These are phyloP conservation scores for Thermomucor indicae-seudaticae DNA, from an alignment of 371 early-diverging fungal genomes.

Conservation along the genomic window DNA sequence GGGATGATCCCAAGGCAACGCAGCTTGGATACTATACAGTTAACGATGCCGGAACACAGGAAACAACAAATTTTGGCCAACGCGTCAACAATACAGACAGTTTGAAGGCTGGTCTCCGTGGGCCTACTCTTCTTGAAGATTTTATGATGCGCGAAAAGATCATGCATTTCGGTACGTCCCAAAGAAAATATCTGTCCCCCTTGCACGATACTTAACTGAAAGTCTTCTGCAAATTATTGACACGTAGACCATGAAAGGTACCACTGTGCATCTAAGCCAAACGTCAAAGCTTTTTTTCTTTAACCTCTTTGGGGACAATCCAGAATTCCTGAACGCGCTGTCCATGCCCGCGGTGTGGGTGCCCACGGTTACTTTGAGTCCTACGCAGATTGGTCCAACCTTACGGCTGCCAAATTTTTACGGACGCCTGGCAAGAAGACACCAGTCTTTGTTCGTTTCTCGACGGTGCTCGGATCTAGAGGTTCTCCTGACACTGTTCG, in stretches of 20 bases:
- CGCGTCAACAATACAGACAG: conserved; percentile 14
- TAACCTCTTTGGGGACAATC: not conserved
- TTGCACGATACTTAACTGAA: too few species aligned
- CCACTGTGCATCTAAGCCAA: too few species aligned
- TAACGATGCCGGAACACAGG: conserved; percentile 11
- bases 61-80: conserved; percentile 11
- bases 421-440: conserved; percentile 34
- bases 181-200: not conserved
- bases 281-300: not conserved
- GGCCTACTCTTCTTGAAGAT: conserved; percentile 49
- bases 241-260: conserved; percentile 5
- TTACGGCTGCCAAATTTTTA: conserved; percentile 42
- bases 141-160: conserved; percentile 46
- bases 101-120: conserved; percentile 36
- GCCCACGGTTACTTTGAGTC: conserved; percentile 51
- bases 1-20: conserved; percentile 7
- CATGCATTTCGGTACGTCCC: conserved; percentile 45
- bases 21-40: conserved; percentile 11
- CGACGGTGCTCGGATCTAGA: conserved; percentile 41
- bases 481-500: conserved; percentile 51
- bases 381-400: conserved; percentile 26
- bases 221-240: not conserved
- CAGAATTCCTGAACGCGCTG: conserved; percentile 53
- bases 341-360: conserved; percentile 50
- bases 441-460: conserved; percentile 52